Base-by-base conservation (phyloP, 1,284 basidiomycete genomes). In the Malassezia pachydermatis region DNA sequence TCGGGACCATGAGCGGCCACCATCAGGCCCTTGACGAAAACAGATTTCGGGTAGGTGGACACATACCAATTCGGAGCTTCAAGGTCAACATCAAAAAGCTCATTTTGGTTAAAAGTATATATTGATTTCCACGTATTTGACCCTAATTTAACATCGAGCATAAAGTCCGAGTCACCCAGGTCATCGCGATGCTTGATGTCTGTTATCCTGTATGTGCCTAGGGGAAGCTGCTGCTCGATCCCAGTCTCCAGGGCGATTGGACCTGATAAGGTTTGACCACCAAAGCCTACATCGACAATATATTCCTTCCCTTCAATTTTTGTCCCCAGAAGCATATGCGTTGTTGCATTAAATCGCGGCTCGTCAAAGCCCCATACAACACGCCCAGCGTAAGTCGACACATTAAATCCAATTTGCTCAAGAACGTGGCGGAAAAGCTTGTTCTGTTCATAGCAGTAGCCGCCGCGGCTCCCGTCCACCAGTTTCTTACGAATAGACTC, bases 401-500 rank as follows among this genome's bases (percentile, higher is more conserved):
- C 38, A 13, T 40, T 28, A 22, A 7, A 40, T 27, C 38, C 38
- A 25, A 40, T 24, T 16, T 24, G 22, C 23, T 25, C 23, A 20
- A 40, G 25, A 40, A 25, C 23, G 17, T 28, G 4, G 22, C 17
- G 9, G 23, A 40, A 40, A 5, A 40, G 38, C 8, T 20, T 24
- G 38, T 40, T 40, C 11, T 40, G 38, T 17, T 40, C 38, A 17
- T 25, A 40, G 22, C 38, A 40, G 22, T 40, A 40, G 22, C 38
- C 38, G 6, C 38, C 38, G 8, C 38, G 38, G 8, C 23, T 28
- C 23, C 27, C n/a, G 8, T n/a, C 22, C 23, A 40, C 23, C 20
- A 40, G 22, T 22, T 40, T 40, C n/a, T 24, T 28, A 17, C 27
- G 17, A 8, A 41, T n/a, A 4, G 7, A 19, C 11, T 41, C 24